Base-by-base conservation (phyloP, 495 filamentous ascomycete genomes). In the Penicillium egyptiacum region DNA sequence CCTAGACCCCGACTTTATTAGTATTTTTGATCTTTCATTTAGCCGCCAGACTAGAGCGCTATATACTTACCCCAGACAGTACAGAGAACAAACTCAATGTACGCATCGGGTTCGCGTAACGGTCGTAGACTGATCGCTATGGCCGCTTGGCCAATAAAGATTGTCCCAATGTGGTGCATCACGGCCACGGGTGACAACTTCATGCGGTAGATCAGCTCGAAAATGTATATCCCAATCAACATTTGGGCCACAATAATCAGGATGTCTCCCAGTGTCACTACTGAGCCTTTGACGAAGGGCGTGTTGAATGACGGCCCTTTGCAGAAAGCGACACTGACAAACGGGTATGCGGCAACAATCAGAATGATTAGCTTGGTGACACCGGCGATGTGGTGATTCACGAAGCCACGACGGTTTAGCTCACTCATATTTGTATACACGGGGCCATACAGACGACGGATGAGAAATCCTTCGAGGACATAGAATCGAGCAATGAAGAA, bases 381-480 rank as follows among this genome's bases (percentile, higher is more conserved):
- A 0, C 76, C 78, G 16, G 78, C 75, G 19, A 81, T 75, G 53
- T 80, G 78, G 52, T 81, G 78, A 53, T 81, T 80, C 28, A 81
- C 60, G 58, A 81, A 79, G 0, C 78, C 78, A 2, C 76, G 71
- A 7, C 76, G 68, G 42, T 72, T 68, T 3, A 53, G 17, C 26
- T 78, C 76, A 46, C 65, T 65, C 35, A 80, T 63, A 4, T 60
- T 20, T 0, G 67, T 70, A 49, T 74, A 81, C 26, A 53, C 73
- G 9, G 53, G 7, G 11, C 71, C 70, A 50, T 81, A 81, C 5
- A 72, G 23, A 8, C 62, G 57, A 20, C 51, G 53, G 5, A 80
- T 64, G 5, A 80, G 67, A 61, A 75, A 75, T 0, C 59, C 66
- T 57, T 81, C 78, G 5, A 80, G 64, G 22, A 79, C 16, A 48